These are phyloP conservation scores for Epicoccum nigrum DNA, from an alignment of 2,329 filamentous ascomycete species.

Conservation along the genomic window DNA sequence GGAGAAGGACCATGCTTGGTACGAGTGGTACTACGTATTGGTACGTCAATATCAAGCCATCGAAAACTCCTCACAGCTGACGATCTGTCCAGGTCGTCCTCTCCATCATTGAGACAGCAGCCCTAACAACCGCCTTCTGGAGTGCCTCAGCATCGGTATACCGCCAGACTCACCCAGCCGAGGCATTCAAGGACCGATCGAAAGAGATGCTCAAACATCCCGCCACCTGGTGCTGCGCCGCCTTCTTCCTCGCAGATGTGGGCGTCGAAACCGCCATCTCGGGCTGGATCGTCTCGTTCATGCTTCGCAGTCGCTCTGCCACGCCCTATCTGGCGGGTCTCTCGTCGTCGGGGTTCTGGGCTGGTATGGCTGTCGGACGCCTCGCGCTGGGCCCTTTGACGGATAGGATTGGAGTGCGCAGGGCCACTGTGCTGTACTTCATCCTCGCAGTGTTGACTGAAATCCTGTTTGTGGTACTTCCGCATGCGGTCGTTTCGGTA, in stretches of 20 bases:
- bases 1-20: constrained; percentile 42
- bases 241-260: constrained; percentile 54
- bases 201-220: constrained; percentile 40
- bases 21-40: constrained; percentile 49
- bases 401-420: constrained; percentile 35
- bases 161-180: constrained; percentile 29
- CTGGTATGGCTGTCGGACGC: constrained; percentile 53
- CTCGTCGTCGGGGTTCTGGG: constrained; percentile 54
- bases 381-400: constrained; percentile 35
- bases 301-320: constrained; percentile 49
- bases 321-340: constrained; percentile 48
- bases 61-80: neutral
- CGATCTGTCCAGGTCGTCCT: constrained; percentile 17
- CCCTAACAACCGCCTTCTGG: constrained; percentile 48
- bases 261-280: constrained; percentile 55
- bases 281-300: constrained; percentile 56
- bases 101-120: constrained; percentile 22
- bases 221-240: constrained; percentile 52
- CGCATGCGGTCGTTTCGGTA: constrained; percentile 32
- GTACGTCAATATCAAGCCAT: constrained; percentile 31
- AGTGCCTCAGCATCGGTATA: constrained; percentile 43
- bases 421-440: constrained; percentile 36
- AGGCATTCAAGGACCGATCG: constrained; percentile 6
- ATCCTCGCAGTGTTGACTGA: constrained; percentile 26
- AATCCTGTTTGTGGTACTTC: constrained; percentile 27